A percentile compares a stretch with the other conserved stretches of the same genome.
Evolutionary conservation across 345 rosid species (phyloP).

Genomic region (Aquilaria sinensis): DNA sequence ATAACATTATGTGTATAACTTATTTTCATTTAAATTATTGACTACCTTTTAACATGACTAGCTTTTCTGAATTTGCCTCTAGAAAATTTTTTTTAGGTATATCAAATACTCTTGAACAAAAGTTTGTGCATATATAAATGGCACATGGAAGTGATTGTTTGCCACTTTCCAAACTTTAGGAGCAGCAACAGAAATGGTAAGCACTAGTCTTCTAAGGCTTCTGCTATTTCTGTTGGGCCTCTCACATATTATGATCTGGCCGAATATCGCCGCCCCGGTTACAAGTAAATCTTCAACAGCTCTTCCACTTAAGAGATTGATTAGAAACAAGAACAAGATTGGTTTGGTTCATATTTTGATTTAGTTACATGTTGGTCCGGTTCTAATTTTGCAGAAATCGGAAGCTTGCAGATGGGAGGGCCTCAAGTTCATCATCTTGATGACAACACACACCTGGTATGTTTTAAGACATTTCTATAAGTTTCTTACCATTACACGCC

Average conservation of each 20-base stretch:
- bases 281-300: constrained; percentile 30
- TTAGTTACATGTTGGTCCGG: background rate
- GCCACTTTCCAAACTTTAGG: background rate
- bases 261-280: constrained; percentile 26
- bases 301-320: background rate
- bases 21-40: background rate
- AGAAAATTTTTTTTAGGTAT: background rate
- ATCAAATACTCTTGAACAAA: constrained; percentile 5
- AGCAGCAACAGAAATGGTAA: constrained; percentile 29
- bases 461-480: background rate
- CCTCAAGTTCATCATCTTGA: constrained; percentile 21
- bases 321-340: no score
- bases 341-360: background rate
- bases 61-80: background rate
- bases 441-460: constrained; percentile 15
- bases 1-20: constrained; percentile 1
- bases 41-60: constrained; percentile 17
- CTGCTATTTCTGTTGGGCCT: constrained; percentile 28
- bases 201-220: constrained; percentile 20
- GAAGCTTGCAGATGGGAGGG: constrained; percentile 25
- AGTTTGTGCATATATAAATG: constrained; percentile 9
- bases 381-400: constrained; percentile 28
- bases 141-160: constrained; percentile 13
- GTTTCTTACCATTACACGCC: background rate
- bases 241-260: constrained; percentile 22